phyloP scores from a whole-genome alignment of 768 basidiomycete genomes.

The Lentinula raphanica region DNA sequence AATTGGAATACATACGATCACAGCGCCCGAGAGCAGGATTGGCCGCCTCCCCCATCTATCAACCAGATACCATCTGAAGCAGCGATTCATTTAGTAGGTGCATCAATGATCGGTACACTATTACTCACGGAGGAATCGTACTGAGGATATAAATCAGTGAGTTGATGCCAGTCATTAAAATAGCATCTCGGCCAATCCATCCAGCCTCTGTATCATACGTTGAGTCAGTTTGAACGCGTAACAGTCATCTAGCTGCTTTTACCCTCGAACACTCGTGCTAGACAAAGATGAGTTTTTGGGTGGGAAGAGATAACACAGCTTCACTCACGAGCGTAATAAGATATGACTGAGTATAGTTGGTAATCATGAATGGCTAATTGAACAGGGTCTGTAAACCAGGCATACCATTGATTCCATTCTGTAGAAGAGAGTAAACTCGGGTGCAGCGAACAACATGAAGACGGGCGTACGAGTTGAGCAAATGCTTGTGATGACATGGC shows the following conservation, averaged over 20 bases:
- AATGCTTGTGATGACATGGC: constrained; percentile 96
- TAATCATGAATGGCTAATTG: neutral
- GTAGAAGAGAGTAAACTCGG: neutral
- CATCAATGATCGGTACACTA: neutral
- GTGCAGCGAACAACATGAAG: neutral
- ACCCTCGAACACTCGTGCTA: constrained; percentile 92
- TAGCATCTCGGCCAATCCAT: constrained; percentile 89
- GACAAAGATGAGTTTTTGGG: constrained; percentile 1
- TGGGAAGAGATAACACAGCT: neutral
- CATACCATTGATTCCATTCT: constrained; percentile 94
- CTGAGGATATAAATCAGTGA: constrained; percentile 74
- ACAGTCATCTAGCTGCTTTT: neutral
- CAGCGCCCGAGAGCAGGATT: constrained; percentile 83
- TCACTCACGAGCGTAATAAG: constrained; percentile 85
- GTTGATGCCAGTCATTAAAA: constrained; percentile 96
- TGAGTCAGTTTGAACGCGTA: constrained; percentile 1
- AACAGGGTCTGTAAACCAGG: constrained; percentile 6
- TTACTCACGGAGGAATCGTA: constrained; percentile 74
- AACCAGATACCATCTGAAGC: constrained; percentile 82
- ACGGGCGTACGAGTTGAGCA: constrained; percentile 74
- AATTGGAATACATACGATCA: constrained; percentile 45
- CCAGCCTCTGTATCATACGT: constrained; percentile 64
- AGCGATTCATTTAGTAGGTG: constrained; percentile 2
- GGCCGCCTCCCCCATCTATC: constrained; percentile 86
- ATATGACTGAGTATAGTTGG: constrained; percentile 63